Evolutionary conservation across 2,329 filamentous ascomycete genomes (phyloP).

Genomic region (Ophiostoma novo-ulmi): DNA sequence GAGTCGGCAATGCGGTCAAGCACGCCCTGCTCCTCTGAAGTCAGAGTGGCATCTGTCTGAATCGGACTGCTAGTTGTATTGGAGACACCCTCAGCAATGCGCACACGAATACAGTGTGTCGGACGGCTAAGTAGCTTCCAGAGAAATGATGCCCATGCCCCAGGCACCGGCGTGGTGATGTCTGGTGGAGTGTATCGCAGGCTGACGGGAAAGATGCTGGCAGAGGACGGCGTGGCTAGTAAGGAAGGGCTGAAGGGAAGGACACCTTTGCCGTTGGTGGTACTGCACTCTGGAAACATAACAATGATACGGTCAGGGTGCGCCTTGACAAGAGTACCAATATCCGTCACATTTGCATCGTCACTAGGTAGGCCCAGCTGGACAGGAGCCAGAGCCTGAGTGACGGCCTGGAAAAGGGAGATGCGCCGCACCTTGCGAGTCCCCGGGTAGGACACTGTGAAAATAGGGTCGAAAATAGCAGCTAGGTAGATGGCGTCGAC

Average conservation of each 20-base stretch:
- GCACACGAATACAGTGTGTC: slow-evolving; percentile 83
- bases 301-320: slow-evolving; percentile 73
- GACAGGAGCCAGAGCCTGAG: slow-evolving; percentile 63
- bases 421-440: slow-evolving; percentile 70
- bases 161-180: slow-evolving; percentile 83
- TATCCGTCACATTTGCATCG: slow-evolving; percentile 45
- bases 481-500: slow-evolving; percentile 91
- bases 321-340: slow-evolving; percentile 57
- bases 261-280: slow-evolving; percentile 88
- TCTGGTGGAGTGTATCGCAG: slow-evolving; percentile 84
- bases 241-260: slow-evolving; percentile 76
- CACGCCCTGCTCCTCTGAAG: slow-evolving; percentile 59
- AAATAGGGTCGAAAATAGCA: slow-evolving; percentile 92
- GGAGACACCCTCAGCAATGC: slow-evolving; percentile 72
- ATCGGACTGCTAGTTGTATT: slow-evolving; percentile 37
- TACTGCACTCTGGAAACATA: slow-evolving; percentile 89
- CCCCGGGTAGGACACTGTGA: slow-evolving; percentile 76
- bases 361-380: slow-evolving; percentile 39
- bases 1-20: slow-evolving; percentile 79
- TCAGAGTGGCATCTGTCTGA: slow-evolving; percentile 30
- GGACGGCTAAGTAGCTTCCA: slow-evolving; percentile 82
- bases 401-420: slow-evolving; percentile 68
- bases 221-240: slow-evolving; percentile 58
- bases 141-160: slow-evolving; percentile 65
- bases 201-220: slow-evolving; percentile 84